A percentile compares a stretch with the other conserved stretches of the same genome.
phyloP scores from a whole-genome alignment of 345 rosid species.

The Populus euphratica region DNA sequence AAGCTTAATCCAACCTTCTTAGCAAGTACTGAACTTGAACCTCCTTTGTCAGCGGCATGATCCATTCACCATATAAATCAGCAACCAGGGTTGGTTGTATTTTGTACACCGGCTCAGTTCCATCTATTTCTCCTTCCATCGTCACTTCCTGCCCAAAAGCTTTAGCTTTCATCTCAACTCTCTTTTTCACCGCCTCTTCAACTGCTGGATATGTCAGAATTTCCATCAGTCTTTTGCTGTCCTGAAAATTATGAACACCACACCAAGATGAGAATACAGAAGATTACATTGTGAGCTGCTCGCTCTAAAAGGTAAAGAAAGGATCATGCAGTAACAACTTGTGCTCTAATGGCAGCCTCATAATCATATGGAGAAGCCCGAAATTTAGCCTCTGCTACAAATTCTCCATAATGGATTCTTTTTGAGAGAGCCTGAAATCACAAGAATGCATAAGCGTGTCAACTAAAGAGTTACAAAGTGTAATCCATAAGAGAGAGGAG shows the following conservation, averaged over 20 bases:
- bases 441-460: background rate
- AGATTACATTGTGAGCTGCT: background rate
- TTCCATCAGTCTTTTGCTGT: constrained; percentile 44
- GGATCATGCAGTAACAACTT: constrained; percentile 29
- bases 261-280: background rate
- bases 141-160: constrained; percentile 50
- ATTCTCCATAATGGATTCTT: constrained; percentile 94
- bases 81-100: constrained; percentile 57
- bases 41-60: constrained; percentile 69
- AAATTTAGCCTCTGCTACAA: constrained; percentile 89
- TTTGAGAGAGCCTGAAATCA: constrained; percentile 70
- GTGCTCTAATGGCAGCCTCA: constrained; percentile 58
- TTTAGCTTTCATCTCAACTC: constrained; percentile 69
- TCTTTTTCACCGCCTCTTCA: constrained; percentile 55
- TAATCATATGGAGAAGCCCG: constrained; percentile 65
- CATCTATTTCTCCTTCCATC: background rate
- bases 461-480: background rate
- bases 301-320: background rate
- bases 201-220: constrained; percentile 52
- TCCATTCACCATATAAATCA: constrained; percentile 50
- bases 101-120: constrained; percentile 43
- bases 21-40: constrained; percentile 61
- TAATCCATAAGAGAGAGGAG: background rate
- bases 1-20: constrained; percentile 49
- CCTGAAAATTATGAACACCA: constrained; percentile 36